Percentiles rank a stretch among this genome's conserved stretches.
These are phyloP conservation scores for Phialophora chinensis DNA, from an alignment of 2,329 filamentous ascomycete genomes.

Conservation along the genomic window DNA sequence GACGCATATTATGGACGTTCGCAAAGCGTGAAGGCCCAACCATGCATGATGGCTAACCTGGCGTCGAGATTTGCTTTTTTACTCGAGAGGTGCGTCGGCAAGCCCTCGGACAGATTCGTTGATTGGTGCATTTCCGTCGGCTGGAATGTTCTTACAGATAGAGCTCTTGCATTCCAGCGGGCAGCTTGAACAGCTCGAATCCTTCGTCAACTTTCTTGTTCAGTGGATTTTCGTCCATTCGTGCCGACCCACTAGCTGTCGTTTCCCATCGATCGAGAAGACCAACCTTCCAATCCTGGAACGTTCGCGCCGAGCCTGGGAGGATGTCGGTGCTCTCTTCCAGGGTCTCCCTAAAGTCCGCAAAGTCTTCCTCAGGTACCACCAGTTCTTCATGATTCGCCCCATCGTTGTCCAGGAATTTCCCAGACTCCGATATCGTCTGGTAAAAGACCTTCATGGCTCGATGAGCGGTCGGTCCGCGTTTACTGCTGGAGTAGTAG, in stretches of 20 bases:
- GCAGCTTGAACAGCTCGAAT: constrained; percentile 35
- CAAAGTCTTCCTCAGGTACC: constrained; percentile 42
- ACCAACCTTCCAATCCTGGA: constrained; percentile 62
- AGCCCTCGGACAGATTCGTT: not conserved
- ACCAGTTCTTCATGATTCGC: constrained; percentile 57
- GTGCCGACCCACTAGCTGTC: constrained; percentile 33
- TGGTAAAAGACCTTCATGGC: constrained; percentile 65
- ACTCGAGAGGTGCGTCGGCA: not conserved
- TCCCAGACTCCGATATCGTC: constrained; percentile 43
- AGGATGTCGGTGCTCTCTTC: constrained; percentile 53
- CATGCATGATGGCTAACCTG: not conserved
- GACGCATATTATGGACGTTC: not conserved
- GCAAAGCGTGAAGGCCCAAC: not conserved
- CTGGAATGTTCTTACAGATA: constrained; percentile 20
- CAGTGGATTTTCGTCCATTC: constrained; percentile 38
- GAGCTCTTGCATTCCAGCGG: constrained; percentile 33
- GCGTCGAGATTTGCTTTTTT: not conserved
- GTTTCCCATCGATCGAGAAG: constrained; percentile 55
- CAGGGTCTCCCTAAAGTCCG: constrained; percentile 44
- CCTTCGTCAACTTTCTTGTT: constrained; percentile 36
- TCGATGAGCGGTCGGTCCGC: constrained; percentile 47
- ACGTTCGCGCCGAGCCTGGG: constrained; percentile 56
- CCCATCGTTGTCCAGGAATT: constrained; percentile 46
- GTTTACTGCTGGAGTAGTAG: constrained; percentile 57
- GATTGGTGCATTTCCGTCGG: not conserved